Evolutionary conservation across 148 eudicot species (phyloP).

Genomic region (Camellia lanceoleosa): DNA sequence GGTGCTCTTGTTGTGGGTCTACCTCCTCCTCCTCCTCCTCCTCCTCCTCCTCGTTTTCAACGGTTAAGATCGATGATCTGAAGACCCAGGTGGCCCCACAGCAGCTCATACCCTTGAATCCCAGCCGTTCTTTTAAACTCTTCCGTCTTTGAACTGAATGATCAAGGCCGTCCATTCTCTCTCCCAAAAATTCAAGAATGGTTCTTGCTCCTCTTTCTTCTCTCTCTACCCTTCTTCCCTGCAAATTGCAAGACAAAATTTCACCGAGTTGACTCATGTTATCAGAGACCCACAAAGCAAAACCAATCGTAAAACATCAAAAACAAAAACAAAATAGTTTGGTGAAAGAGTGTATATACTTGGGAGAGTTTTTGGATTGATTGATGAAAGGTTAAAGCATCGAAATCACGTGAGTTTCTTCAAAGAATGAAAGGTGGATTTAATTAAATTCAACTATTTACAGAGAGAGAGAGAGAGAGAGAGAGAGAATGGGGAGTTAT

Average conservation of each 20-base stretch:
- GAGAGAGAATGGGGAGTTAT: not conserved
- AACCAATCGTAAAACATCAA: not conserved
- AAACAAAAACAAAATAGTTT: constrained; percentile 6
- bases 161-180: constrained; percentile 54
- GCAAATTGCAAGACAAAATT: constrained; percentile 29
- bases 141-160: constrained; percentile 46
- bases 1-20: constrained; percentile 3
- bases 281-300: not conserved
- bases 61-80: constrained; percentile 20
- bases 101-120: constrained; percentile 51
- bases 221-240: constrained; percentile 26
- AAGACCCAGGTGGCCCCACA: constrained; percentile 57
- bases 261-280: constrained; percentile 35
- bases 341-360: constrained; percentile 11
- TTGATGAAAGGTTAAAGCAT: not conserved
- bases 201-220: constrained; percentile 39
- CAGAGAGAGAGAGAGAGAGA: not conserved
- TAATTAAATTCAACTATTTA: too few species aligned
- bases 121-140: constrained; percentile 54
- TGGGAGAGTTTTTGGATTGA: not conserved
- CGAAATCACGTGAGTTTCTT: constrained; percentile 31
- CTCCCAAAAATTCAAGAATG: constrained; percentile 51
- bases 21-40: constrained; percentile 28
- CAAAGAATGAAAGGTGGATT: constrained; percentile 8
- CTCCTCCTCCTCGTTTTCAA: constrained; percentile 17